Evolutionary conservation across 1,284 basidiomycete genomes (phyloP).

Genomic region (Cryptococcus sp.): DNA sequence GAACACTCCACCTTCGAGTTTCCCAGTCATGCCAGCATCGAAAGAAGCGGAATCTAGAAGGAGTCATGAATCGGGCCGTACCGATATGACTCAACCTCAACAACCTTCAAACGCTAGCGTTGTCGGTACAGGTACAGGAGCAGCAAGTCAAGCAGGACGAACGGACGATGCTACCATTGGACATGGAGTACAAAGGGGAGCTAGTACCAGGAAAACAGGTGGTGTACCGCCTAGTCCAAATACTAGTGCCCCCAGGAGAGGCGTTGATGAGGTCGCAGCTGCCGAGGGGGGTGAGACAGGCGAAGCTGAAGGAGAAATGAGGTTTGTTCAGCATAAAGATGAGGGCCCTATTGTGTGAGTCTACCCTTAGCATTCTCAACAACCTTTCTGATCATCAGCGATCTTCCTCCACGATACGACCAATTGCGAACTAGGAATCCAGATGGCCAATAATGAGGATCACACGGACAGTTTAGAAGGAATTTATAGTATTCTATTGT

Average conservation of each 20-base stretch:
- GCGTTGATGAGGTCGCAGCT: background rate
- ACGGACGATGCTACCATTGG: background rate
- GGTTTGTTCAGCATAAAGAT: conserved; percentile 31
- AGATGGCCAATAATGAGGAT: too few species aligned
- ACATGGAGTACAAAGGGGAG: background rate
- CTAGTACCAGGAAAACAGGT: background rate
- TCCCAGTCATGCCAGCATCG: background rate
- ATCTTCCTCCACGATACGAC: conserved; percentile 34
- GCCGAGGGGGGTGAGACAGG: background rate
- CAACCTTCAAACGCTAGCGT: background rate
- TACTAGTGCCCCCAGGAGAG: background rate
- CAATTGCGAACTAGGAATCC: conserved; percentile 30
- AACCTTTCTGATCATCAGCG: conserved; percentile 6
- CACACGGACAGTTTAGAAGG: too few species aligned
- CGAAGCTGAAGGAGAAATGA: conserved; percentile 1
- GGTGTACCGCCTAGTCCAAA: background rate
- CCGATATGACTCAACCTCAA: background rate
- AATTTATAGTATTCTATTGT: too few species aligned
- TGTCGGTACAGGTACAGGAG: background rate
- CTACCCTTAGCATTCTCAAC: background rate
- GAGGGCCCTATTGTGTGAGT: conserved; percentile 31
- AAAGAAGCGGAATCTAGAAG: background rate
- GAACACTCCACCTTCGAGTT: background rate
- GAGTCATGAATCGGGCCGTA: background rate
- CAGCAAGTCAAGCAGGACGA: background rate